phyloP scores from a whole-genome alignment of 139 green algal genomes.

The Auxenochlorella pyrenoidosa region DNA sequence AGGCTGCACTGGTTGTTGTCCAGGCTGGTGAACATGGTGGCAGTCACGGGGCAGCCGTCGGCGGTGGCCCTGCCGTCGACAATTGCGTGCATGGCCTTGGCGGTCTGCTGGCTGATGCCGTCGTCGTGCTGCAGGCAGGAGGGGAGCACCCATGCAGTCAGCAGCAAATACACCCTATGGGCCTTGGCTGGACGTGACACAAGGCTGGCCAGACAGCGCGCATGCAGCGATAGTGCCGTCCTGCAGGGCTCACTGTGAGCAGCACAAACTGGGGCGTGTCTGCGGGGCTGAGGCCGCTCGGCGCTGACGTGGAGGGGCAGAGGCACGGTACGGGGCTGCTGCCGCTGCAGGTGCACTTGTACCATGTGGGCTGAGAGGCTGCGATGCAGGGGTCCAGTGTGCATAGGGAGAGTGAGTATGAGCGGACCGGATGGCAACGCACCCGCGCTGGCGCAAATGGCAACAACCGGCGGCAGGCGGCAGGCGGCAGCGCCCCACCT shows the following conservation, averaged over 20 bases:
- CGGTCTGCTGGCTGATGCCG: not conserved
- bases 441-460: too few relatives aligned
- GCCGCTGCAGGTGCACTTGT: not conserved
- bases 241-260: not conserved
- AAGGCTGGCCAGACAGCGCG: too few relatives aligned
- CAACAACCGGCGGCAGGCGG: too few relatives aligned
- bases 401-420: not conserved
- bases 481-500: too few relatives aligned
- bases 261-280: conserved; percentile 38
- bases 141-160: too few relatives aligned
- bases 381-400: not conserved
- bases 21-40: not conserved
- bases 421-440: too few relatives aligned
- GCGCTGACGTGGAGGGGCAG: conserved; percentile 25
- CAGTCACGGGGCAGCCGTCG: not conserved
- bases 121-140: not conserved
- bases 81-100: not conserved
- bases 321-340: not conserved
- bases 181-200: too few relatives aligned
- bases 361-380: not conserved
- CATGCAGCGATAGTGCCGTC: too few relatives aligned
- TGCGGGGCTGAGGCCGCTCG: conserved; percentile 2
- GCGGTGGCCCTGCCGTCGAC: not conserved
- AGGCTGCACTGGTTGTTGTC: too few relatives aligned
- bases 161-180: too few relatives aligned